These are phyloP conservation scores for Dalbergia oliveri DNA, from an alignment of 306 rosid genomes.

Conservation along the genomic window DNA sequence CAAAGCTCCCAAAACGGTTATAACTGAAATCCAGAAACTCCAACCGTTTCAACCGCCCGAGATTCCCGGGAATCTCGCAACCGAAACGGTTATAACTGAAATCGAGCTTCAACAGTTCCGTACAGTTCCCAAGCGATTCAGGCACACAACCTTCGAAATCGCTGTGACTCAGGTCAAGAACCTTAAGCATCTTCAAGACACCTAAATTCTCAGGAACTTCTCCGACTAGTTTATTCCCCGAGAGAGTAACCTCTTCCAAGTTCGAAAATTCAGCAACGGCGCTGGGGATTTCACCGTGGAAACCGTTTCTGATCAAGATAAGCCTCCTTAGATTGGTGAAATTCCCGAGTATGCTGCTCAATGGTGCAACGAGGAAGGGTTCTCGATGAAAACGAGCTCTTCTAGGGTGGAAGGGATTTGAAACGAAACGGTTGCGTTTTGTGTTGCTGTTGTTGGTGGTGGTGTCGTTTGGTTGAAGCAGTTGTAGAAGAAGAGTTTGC, in stretches of 20 bases:
- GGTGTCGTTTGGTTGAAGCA: conserved; percentile 64
- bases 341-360: conserved; percentile 48
- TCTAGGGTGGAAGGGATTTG: conserved; percentile 47
- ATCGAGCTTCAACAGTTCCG: conserved; percentile 73
- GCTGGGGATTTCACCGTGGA: conserved; percentile 53
- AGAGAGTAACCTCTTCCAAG: conserved; percentile 75
- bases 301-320: conserved; percentile 66
- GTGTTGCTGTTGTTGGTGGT: not conserved
- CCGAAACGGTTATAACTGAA: conserved; percentile 60
- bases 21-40: conserved; percentile 77
- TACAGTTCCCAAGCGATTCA: conserved; percentile 43
- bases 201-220: conserved; percentile 51
- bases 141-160: conserved; percentile 55
- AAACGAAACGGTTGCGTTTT: not conserved
- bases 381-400: conserved; percentile 76
- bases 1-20: conserved; percentile 66
- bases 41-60: conserved; percentile 43
- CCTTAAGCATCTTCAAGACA: conserved; percentile 50
- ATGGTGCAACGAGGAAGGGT: conserved; percentile 62
- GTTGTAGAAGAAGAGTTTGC: conserved; percentile 80
- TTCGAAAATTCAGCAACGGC: conserved; percentile 27
- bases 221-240: conserved; percentile 65
- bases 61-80: conserved; percentile 68
- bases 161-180: conserved; percentile 75
- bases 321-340: conserved; percentile 60